A percentile compares a stretch with the other conserved stretches of the same genome.
Evolutionary conservation across 768 basidiomycete genomes (phyloP).

Genomic region (Hirschioporus abietinus): DNA sequence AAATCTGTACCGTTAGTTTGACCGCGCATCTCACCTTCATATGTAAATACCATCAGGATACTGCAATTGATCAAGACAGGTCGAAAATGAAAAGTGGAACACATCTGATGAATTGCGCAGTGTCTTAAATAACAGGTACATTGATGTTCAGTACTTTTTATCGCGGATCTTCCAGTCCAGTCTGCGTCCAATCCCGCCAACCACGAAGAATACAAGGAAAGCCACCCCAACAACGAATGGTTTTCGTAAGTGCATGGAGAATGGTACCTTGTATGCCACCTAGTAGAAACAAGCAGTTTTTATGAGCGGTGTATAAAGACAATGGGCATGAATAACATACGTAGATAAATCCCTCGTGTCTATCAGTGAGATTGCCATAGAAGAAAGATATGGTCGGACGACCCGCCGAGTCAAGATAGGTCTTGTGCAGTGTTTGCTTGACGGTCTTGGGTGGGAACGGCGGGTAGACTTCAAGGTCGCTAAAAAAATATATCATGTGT

Average conservation of each 20-base stretch:
- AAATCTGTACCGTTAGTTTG: conserved; percentile 1
- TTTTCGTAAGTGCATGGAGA: conserved; percentile 81
- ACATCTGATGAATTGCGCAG: conserved; percentile 8
- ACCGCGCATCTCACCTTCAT: conserved; percentile 24
- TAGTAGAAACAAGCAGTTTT: conserved; percentile 26
- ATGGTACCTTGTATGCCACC: conserved; percentile 85
- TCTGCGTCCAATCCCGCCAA: conserved; percentile 40
- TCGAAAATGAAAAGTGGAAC: neutral
- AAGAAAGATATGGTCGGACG: conserved; percentile 72
- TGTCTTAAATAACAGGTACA: conserved; percentile 8
- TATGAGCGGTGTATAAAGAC: conserved; percentile 6
- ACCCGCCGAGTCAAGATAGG: conserved; percentile 90
- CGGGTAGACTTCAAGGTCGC: conserved; percentile 68
- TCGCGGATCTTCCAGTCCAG: conserved; percentile 30
- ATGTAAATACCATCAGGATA: conserved; percentile 21
- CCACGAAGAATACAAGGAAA: conserved; percentile 60
- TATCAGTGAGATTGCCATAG: conserved; percentile 72
- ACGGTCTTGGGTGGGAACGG: conserved; percentile 75
- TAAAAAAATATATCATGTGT: conserved; percentile 26
- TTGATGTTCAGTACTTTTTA: conserved; percentile 24
- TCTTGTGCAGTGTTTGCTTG: conserved; percentile 60
- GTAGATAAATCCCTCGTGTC: conserved; percentile 75
- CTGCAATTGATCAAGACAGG: conserved; percentile 9
- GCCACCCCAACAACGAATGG: conserved; percentile 72
- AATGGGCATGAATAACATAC: conserved; percentile 42